phyloP scores from a whole-genome alignment of 1,139 yeast species.

The Eremothecium gossypii region DNA sequence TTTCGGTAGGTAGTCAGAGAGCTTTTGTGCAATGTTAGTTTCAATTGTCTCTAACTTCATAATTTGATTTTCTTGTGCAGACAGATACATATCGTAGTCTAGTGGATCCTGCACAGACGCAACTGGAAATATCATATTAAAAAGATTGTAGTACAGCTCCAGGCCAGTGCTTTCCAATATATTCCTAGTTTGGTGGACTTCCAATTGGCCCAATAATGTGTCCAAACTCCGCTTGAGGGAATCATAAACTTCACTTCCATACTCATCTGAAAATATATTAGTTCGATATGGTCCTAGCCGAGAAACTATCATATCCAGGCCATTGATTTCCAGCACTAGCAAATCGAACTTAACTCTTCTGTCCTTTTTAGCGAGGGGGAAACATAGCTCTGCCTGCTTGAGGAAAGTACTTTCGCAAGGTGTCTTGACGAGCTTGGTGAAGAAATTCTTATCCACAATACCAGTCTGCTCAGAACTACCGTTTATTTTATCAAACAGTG shows the following conservation, averaged over 20 bases:
- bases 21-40: conserved; percentile 35
- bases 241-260: conserved; percentile 31
- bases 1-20: conserved; percentile 49
- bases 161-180: conserved; percentile 45
- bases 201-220: conserved; percentile 27
- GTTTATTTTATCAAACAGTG: conserved; percentile 43
- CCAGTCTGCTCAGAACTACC: conserved; percentile 20
- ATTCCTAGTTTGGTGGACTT: conserved; percentile 35
- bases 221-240: conserved; percentile 32
- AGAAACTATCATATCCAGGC: conserved; percentile 49
- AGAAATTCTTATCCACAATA: conserved; percentile 25
- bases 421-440: conserved; percentile 22
- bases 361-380: conserved; percentile 25
- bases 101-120: conserved; percentile 39
- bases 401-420: conserved; percentile 19
- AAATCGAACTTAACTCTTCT: conserved; percentile 17
- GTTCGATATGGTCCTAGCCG: conserved; percentile 37
- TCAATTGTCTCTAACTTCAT: conserved; percentile 42
- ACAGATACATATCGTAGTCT: conserved; percentile 48
- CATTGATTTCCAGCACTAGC: conserved; percentile 45
- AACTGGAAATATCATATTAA: conserved; percentile 64
- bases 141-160: conserved; percentile 47
- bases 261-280: conserved; percentile 18
- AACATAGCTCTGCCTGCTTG: conserved; percentile 18
- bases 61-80: conserved; percentile 53